These are phyloP conservation scores for Sphaerulina vaccinii DNA, from an alignment of 2,329 filamentous ascomycete species.

Conservation along the genomic window DNA sequence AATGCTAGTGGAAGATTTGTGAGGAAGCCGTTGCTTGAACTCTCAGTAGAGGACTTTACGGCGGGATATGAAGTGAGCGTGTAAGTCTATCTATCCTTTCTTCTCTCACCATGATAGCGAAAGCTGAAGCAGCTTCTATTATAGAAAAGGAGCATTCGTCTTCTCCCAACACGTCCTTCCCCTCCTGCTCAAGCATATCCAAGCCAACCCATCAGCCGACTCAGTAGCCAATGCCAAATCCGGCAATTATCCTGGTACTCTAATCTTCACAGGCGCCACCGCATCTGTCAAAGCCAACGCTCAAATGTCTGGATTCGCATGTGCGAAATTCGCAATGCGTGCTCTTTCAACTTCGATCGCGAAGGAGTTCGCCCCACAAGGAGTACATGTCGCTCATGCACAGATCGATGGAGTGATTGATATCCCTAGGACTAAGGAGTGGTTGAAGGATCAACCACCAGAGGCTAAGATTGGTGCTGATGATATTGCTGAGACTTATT, in stretches of 20 bases:
- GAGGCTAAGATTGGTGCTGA: conserved; percentile 72
- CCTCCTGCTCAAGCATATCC: conserved; percentile 62
- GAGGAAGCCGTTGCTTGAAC: conserved; percentile 61
- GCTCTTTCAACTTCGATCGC: conserved; percentile 73
- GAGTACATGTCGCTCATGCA: conserved; percentile 78
- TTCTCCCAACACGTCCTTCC: conserved; percentile 74
- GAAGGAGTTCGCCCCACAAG: conserved; percentile 78
- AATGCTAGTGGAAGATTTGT: conserved; percentile 63
- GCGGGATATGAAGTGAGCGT: conserved; percentile 51
- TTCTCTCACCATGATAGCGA: not conserved
- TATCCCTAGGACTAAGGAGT: conserved; percentile 67
- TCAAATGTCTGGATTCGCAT: conserved; percentile 68
- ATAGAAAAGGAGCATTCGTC: conserved; percentile 66
- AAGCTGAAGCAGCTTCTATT: not conserved
- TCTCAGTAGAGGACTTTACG: conserved; percentile 58
- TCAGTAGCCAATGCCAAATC: conserved; percentile 28
- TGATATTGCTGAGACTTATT: conserved; percentile 86
- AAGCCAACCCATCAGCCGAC: conserved; percentile 25
- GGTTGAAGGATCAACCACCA: conserved; percentile 53
- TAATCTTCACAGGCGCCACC: conserved; percentile 86
- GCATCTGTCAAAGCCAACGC: conserved; percentile 73
- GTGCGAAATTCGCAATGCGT: conserved; percentile 76
- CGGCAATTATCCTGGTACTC: conserved; percentile 65
- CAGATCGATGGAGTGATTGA: conserved; percentile 80
- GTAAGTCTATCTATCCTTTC: conserved; percentile 37